Evolutionary conservation across 1,284 basidiomycete genomes (phyloP), one percentile per base, ranked within the genome.

Genomic region (Cutaneotrichosporon cavernicola): DNA sequence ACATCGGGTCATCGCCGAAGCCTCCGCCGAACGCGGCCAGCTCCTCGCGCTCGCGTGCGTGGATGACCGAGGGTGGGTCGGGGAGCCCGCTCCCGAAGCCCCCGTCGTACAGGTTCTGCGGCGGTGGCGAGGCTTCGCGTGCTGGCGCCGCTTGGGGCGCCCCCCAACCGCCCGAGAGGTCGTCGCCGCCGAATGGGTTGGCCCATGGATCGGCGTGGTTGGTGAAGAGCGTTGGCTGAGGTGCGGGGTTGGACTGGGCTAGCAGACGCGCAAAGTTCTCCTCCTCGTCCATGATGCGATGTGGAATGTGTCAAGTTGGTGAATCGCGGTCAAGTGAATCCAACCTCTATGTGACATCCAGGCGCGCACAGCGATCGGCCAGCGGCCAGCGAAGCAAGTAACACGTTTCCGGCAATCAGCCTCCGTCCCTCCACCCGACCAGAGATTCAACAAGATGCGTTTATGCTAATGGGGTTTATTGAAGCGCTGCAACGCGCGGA

Each of bases 131-230:
- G 50, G 59, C 46, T 16, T 16, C 16, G 3, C 31, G 46, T 5
- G 51, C 30, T 8, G 26, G 36, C 18, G 49, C 38, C 22, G 11
- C 9, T 22, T 49, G 21, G 4, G 62, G n/a, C 38, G 52, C 60
- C 32, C 64, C 64, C 64, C 64, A 65, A 8, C 53, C 63, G 40
- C 49, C 53, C 5, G 40, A 38, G 9, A 30, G 18, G 40, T 59
- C 60, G 32, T 64, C 65, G 36, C 71, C 69, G 16, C 75, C 71
- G 71, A 81, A 81, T 30, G 80, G 80, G 69, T 81, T 80, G 13
- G 78, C 79, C 75, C 79, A 81, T 60, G 80, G 78, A 62, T 80
- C 77, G 36, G 66, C 61, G 32, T 56, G 40, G 43, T 58, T 26
- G 22, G 31, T n/a, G 58, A 65, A 66, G 67, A 73, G 74, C n/a